Conservation (phyloP, 768 basidiomycete genomes). For the Psilocybe azurescens region DNA sequence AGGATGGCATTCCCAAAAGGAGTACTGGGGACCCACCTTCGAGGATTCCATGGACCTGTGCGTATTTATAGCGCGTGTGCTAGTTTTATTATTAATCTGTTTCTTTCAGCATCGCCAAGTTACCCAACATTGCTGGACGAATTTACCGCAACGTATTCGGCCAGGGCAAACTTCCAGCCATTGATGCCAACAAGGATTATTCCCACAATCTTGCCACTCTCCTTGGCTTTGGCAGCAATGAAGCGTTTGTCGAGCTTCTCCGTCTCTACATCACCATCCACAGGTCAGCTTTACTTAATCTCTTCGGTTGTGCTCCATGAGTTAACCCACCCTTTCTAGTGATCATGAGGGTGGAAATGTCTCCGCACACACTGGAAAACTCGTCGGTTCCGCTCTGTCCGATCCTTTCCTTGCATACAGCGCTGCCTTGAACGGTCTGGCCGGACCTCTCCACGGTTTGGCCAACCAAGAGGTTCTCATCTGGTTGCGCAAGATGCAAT, state of each 20-base stretch:
- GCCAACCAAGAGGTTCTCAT: conserved; percentile 97
- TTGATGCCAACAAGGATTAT: conserved; percentile 87
- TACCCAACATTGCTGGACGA: conserved; percentile 94
- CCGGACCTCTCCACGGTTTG: conserved; percentile 95
- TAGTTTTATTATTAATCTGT: conserved; percentile 7
- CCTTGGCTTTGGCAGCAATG: conserved; percentile 90
- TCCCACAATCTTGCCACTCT: conserved; percentile 88
- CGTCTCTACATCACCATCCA: conserved; percentile 97
- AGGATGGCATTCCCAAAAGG: conserved; percentile 91
- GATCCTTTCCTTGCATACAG: conserved; percentile 96
- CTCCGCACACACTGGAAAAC: conserved; percentile 92
- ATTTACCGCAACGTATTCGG: conserved; percentile 91
- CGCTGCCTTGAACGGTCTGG: conserved; percentile 94
- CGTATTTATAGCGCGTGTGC: conserved; percentile 17
- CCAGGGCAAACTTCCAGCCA: conserved; percentile 83
- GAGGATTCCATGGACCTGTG: conserved; percentile 91
- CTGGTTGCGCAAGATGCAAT: conserved; percentile 95
- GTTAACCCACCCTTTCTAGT: conserved; percentile 36
- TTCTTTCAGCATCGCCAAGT: conserved; percentile 84
- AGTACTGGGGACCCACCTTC: conserved; percentile 96
- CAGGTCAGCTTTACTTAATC: conserved; percentile 51
- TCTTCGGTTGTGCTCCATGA: neutral
- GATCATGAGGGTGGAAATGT: conserved; percentile 99
- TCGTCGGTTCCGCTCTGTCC: conserved; percentile 94
- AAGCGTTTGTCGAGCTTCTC: conserved; percentile 91